Base-by-base conservation (phyloP, 129 eudicot species). In the Solidago caesia region DNA sequence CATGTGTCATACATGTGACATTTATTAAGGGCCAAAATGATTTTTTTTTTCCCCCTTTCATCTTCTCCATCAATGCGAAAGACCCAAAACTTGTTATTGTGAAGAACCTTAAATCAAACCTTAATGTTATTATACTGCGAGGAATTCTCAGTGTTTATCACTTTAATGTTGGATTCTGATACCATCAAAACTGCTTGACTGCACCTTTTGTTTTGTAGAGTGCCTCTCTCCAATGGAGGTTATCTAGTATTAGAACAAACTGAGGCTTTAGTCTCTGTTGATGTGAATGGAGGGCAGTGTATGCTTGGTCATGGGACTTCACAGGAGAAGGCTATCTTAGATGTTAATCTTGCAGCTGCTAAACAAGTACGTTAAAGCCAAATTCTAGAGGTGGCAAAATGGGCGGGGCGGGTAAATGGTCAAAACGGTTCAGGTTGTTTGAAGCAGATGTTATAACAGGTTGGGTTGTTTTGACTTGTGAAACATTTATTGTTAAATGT, bases 231-330 rank as follows among this genome's bases (percentile, higher is more conserved):
- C 67, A 90, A 86, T 83, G 98, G 98, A 70, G 98, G 98, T 84
- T 93, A 91, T 88, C 80, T 93, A 67, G 96, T 93, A 67, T 90
- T 93, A 68, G 98, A 93, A 78, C 98, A 93, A 87, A 93, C 98
- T 9, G 98, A 94, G 82, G 98, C 97, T 75, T 82, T 94, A 74
- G 97, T 94, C 66, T 94, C 98, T 41, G 82, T 94, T 81, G 98
- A 94, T 77, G 98, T 94, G 73, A 94, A 94, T 82, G 97, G 98
- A 44, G 99, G 99, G 16, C 97, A 88, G 25, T 81, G 93, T 48
- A 85, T 94, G 99, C 88, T 94, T 84, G 99, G 97, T 80, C 88
- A 94, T 57, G 96, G 99, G 53, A 85, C 96, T 70, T 88, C 99
- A 68, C 97, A 91, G 77, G 93, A 88, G 77, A 87, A 87, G 75